Conservation (phyloP, 441 rosid species). For the Pelargonium australe region DNA sequence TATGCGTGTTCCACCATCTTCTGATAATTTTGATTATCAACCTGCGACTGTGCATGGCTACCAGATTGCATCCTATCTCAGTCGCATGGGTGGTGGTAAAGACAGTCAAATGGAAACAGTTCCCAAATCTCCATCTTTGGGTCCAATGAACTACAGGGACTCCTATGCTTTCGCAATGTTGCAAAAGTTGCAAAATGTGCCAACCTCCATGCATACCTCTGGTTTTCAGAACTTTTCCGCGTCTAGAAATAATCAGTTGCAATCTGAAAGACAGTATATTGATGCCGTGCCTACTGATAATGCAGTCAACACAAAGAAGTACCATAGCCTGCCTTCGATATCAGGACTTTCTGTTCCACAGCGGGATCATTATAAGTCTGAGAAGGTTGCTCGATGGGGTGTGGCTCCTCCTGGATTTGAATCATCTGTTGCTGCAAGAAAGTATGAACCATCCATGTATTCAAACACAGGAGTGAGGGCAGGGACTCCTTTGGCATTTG, state of each 20-base stretch:
- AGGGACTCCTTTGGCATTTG: constrained; percentile 42
- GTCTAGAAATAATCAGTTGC: constrained; percentile 12
- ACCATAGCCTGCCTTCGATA: constrained; percentile 25
- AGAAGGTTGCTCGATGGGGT: constrained; percentile 15
- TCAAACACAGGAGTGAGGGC: constrained; percentile 11
- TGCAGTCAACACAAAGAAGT: constrained; percentile 19
- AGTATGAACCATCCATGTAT: constrained; percentile 16
- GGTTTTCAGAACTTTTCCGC: constrained; percentile 41
- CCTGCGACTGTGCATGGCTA: constrained; percentile 82
- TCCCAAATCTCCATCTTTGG: constrained; percentile 39
- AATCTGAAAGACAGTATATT: constrained; percentile 9
- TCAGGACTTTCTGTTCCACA: constrained; percentile 22
- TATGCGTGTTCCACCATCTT: constrained; percentile 35
- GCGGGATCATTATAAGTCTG: constrained; percentile 2
- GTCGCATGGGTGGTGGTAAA: constrained; percentile 43
- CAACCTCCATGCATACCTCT: constrained; percentile 45
- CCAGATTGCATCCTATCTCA: constrained; percentile 54
- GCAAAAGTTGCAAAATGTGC: constrained; percentile 58
- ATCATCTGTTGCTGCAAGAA: constrained; percentile 11
- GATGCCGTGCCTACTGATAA: constrained; percentile 8
- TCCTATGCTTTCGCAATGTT: constrained; percentile 42
- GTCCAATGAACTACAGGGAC: constrained; percentile 46
- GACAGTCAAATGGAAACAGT: constrained; percentile 55
- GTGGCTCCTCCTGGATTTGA: constrained; percentile 11
- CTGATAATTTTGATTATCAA: constrained; percentile 58